Evolutionary conservation across 2,329 filamentous ascomycete genomes (phyloP), one percentile per base, ranked within the genome.

Genomic region (Aspergillus sp.): DNA sequence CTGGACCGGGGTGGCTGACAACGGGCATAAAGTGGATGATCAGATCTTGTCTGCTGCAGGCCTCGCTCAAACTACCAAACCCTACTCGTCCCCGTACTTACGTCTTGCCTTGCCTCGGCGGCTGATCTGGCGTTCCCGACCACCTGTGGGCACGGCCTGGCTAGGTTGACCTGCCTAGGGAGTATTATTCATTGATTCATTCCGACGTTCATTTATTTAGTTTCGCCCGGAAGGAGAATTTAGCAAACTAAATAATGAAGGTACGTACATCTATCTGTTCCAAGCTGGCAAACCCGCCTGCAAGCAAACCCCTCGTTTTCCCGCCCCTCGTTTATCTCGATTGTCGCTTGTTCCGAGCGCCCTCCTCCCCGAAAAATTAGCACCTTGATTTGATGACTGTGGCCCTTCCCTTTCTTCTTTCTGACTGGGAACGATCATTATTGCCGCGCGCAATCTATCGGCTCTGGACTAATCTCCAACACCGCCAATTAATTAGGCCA

Each of bases 401-500:
- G 48, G 25, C n/a, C 42, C 30, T 53, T 53, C n/a, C 19, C 32
- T 27, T 21, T 25, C 17, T 23, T 36, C 32, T 36, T 13, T 36
- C 10, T 36, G 32, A 13, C 32, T 13, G 11, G 10, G 10, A 36
- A 36, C 4, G 32, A 36, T 36, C 32, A 36, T 36, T 32, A 49
- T 32, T 57, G 15, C 25, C 42, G 42, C 42, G 10, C 42, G 19
- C 23, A 42, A 17, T 30, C 49, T 15, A 38, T 38, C 36, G 19
- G 17, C 10, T 23, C 47, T 49, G 25, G 27, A 21, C 19, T 57
- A 2, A 30, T 50, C 52, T 58, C 39, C 38, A 52, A 54, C 54
- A 56, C 54, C 23, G 57, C 44, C 57, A 44, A 51, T 54, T 39
- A 21, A 21, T 49, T 80, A 92, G 89, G 89, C 88, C 75, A 85